phyloP scores from a whole-genome alignment of 2,329 filamentous ascomycete genomes.

The Dryadomyces quercus-mongolicae region DNA sequence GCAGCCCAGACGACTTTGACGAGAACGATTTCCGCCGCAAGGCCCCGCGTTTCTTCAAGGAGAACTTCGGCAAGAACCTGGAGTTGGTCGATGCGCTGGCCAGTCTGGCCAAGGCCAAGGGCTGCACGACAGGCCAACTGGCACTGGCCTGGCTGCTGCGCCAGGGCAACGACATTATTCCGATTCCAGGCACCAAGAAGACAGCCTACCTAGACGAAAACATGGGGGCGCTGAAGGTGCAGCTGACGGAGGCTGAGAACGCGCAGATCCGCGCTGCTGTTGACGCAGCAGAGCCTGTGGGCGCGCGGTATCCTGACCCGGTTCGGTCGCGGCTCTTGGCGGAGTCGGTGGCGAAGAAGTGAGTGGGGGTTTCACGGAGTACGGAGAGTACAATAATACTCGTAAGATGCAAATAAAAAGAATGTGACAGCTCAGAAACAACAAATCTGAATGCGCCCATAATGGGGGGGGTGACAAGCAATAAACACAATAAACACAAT shows the following conservation, averaged over 20 bases:
- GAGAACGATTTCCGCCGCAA: constrained; percentile 8
- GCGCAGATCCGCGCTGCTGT: constrained; percentile 7
- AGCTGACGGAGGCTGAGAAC: constrained; percentile 8
- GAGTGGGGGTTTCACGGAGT: too few species aligned
- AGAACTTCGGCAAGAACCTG: constrained; percentile 37
- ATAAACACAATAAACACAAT: too few species aligned
- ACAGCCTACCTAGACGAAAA: constrained; percentile 20
- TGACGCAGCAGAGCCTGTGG: neutral
- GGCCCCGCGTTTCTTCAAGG: constrained; percentile 27
- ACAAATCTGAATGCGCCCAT: too few species aligned
- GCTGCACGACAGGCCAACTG: constrained; percentile 36
- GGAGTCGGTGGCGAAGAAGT: neutral
- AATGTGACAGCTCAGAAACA: too few species aligned
- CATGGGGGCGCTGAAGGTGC: constrained; percentile 15
- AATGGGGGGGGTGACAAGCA: too few species aligned
- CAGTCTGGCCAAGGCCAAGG: constrained; percentile 17
- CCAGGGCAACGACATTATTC: constrained; percentile 30
- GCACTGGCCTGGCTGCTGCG: constrained; percentile 42
- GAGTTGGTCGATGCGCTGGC: constrained; percentile 15
- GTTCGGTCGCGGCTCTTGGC: neutral
- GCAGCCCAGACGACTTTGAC: constrained; percentile 10
- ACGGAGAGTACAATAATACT: too few species aligned
- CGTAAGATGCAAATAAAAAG: too few species aligned
- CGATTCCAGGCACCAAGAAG: constrained; percentile 24
- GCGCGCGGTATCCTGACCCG: constrained; percentile 4